Conservation (phyloP, 2,329 filamentous ascomycete genomes). For the Claviceps sp. region DNA sequence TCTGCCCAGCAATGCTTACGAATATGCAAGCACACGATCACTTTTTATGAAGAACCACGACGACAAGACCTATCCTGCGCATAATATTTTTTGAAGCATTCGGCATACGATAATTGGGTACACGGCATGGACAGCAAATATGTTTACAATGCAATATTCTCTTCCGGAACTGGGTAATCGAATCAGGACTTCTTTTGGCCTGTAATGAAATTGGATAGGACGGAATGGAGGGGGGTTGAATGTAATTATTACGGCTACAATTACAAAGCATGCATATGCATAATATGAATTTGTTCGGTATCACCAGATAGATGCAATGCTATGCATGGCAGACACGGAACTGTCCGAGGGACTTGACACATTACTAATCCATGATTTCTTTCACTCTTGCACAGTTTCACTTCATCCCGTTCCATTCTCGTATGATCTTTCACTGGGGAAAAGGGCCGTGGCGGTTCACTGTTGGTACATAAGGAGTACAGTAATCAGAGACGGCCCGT, state of each 20-base stretch:
- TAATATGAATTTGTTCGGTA: neutral
- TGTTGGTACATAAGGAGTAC: no score
- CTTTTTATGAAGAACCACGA: neutral
- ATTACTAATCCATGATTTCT: neutral
- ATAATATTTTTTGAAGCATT: neutral
- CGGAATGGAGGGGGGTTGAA: neutral
- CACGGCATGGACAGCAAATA: neutral
- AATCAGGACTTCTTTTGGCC: no score
- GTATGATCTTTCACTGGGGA: no score
- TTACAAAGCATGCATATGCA: neutral
- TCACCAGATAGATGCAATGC: neutral
- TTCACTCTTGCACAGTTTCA: neutral
- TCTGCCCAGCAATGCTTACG: no score
- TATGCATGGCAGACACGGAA: neutral
- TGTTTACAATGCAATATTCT: neutral
- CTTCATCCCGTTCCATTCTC: no score
- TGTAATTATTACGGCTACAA: neutral
- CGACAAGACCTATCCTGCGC: neutral
- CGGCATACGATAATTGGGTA: neutral
- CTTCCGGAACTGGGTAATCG: no score
- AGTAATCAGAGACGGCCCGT: no score
- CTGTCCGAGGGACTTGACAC: neutral
- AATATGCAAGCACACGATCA: no score
- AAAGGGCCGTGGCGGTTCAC: no score
- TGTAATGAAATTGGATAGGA: neutral